Conservation (phyloP, 768 basidiomycete species). For the Paxillus rubicundulus region DNA sequence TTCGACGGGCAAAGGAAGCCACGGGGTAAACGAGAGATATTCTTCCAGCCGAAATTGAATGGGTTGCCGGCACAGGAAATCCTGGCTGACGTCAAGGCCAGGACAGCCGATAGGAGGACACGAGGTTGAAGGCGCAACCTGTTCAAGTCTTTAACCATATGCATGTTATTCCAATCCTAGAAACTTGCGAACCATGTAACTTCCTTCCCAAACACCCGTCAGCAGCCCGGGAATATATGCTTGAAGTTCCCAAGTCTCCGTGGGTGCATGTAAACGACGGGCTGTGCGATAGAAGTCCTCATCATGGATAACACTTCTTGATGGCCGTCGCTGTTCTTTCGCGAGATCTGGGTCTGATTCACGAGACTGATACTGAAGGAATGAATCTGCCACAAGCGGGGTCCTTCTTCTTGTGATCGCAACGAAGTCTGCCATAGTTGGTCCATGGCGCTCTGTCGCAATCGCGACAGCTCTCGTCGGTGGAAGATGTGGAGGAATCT, state of each 20-base stretch:
- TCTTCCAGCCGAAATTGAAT: constrained; percentile 51
- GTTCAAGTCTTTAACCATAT: constrained; percentile 14
- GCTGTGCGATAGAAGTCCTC: constrained; percentile 39
- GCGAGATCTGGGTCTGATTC: constrained; percentile 32
- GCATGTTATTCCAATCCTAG: constrained; percentile 12
- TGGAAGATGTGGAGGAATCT: constrained; percentile 51
- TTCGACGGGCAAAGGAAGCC: constrained; percentile 32
- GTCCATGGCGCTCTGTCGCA: constrained; percentile 45
- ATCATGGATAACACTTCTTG: constrained; percentile 33
- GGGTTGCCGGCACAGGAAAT: constrained; percentile 46
- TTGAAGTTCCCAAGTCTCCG: constrained; percentile 25
- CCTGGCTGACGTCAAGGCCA: constrained; percentile 12
- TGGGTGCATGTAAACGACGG: constrained; percentile 10
- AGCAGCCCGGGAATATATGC: constrained; percentile 45
- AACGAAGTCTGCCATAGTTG: constrained; percentile 53
- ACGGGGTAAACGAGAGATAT: constrained; percentile 41
- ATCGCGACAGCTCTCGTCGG: constrained; percentile 45
- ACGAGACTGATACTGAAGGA: constrained; percentile 23
- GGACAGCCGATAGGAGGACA: constrained; percentile 13
- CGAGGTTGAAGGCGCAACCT: constrained; percentile 29
- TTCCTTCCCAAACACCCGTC: constrained; percentile 60
- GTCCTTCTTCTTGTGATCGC: constrained; percentile 42
- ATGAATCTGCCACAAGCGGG: constrained; percentile 48
- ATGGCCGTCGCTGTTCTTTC: constrained; percentile 32
- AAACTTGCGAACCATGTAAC: constrained; percentile 47